These are phyloP conservation scores for Suillus sp. DNA, from an alignment of 768 basidiomycete genomes.

Conservation along the genomic window DNA sequence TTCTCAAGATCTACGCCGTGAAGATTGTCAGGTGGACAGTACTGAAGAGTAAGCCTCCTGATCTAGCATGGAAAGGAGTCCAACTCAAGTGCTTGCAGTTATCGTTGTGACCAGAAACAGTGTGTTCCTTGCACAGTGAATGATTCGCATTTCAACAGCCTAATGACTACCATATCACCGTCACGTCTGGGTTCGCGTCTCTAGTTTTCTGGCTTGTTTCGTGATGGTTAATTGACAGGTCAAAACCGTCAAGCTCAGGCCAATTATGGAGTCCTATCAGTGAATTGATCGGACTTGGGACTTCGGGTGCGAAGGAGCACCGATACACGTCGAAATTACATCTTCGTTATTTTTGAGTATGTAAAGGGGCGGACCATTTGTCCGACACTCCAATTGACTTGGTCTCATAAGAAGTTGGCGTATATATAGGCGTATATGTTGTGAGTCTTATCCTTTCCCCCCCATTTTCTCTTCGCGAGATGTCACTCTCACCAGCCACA, in stretches of 20 bases:
- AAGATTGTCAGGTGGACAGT: background rate
- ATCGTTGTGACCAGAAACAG: background rate
- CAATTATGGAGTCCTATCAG: background rate
- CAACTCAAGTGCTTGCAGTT: background rate
- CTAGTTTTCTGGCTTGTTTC: background rate
- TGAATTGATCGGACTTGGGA: background rate
- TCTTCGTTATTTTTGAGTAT: constrained; percentile 7
- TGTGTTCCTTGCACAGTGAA: background rate
- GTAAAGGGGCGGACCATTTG: constrained; percentile 4
- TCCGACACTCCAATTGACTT: background rate
- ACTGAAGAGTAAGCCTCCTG: background rate
- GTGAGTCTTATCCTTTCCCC: background rate
- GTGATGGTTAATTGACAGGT: background rate
- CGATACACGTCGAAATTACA: constrained; percentile 1
- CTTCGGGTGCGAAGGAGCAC: background rate
- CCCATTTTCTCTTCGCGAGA: background rate
- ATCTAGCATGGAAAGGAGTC: background rate
- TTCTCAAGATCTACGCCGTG: background rate
- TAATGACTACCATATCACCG: background rate
- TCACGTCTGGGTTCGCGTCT: background rate
- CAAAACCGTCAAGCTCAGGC: background rate
- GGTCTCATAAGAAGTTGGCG: background rate
- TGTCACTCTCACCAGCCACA: constrained; percentile 7
- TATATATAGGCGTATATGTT: background rate
- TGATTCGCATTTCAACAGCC: background rate